Evolutionary conservation across 78 protist species (phyloP).

Genomic region (Carpediemonas membranifera): DNA sequence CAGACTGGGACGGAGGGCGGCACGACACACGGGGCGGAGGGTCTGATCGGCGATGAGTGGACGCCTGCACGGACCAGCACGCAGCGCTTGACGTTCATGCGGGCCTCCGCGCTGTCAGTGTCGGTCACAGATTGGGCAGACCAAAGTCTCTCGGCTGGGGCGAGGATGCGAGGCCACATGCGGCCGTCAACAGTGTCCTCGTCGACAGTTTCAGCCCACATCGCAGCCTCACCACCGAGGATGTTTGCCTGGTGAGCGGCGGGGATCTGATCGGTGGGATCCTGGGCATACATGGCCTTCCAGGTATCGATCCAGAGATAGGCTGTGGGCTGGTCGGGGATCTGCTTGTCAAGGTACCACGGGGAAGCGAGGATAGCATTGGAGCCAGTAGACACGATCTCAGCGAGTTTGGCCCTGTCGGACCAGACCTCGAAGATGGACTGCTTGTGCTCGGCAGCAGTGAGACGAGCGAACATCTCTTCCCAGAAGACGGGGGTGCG

Average conservation of each 20-base stretch:
- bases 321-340: not conserved
- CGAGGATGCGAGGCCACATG: constrained; percentile 1
- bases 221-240: not conserved
- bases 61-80: not conserved
- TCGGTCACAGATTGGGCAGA: not conserved
- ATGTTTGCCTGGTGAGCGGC: not conserved
- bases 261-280: not conserved
- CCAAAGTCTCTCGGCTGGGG: constrained; percentile 2
- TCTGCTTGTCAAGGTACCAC: constrained; percentile 5
- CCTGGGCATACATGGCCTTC: not conserved
- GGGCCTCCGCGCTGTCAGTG: not conserved
- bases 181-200: not conserved
- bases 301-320: constrained; percentile 16
- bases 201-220: constrained; percentile 5
- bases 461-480: too few relatives aligned
- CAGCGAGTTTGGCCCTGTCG: not conserved
- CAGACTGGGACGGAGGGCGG: too few relatives aligned
- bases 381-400: not conserved
- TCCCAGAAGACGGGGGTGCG: too few relatives aligned
- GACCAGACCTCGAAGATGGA: constrained; percentile 4
- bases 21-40: too few relatives aligned
- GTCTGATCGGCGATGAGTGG: not conserved
- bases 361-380: not conserved
- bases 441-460: too few relatives aligned
- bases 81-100: not conserved